Base-by-base conservation (phyloP, 2,329 filamentous ascomycete genomes). In the Fusarium sp. region DNA sequence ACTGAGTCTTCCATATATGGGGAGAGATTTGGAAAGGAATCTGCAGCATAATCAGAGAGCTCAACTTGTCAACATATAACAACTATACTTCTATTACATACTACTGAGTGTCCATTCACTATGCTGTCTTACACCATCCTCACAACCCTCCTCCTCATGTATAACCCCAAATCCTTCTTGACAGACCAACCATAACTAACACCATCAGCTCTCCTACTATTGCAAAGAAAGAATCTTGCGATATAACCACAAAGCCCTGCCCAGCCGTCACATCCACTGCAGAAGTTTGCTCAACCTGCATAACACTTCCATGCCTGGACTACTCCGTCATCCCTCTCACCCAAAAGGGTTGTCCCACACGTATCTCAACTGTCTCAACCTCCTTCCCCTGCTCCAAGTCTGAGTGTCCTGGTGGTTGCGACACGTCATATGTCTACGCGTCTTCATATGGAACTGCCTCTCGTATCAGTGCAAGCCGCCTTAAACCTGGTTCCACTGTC, bases 181-280 rank as follows among this genome's bases (percentile, higher is more conserved):
- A 12, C 5, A 13, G 21, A 30, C 32, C 20, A 32, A 30, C 23
- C 23, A 32, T 20, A n/a, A 40, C 68, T 71, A 55, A 71, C 48
- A 50, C 3, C 14, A 10, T 8, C 20, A 71, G 69, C 20, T 41
- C 61, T 25, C 49, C 54, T 20, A 18, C 62, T 37, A 28, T 46
- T 7, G 68, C 69, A 27, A 54, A 59, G 20, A 56, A 63, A 42
- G 16, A 49, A 14, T 48, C 46, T 13, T 34, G 32, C 14, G n/a
- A n/a, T 12, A n/a, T 40, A 9, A 54, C 40, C 41, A 7, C 42
- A 25, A 62, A 60, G 2, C 55, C 59, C 8, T 81, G 80, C 45
- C 80, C 80, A 37, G 80, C 78, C 23, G 72, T 80, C 16, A 80
- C 77, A 13, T 66, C 72, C 32, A 80, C 78, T 1, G 68, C 70